Evolutionary conservation across 2,329 filamentous ascomycete genomes (phyloP).

Genomic region (Fonsecaea monophora): DNA sequence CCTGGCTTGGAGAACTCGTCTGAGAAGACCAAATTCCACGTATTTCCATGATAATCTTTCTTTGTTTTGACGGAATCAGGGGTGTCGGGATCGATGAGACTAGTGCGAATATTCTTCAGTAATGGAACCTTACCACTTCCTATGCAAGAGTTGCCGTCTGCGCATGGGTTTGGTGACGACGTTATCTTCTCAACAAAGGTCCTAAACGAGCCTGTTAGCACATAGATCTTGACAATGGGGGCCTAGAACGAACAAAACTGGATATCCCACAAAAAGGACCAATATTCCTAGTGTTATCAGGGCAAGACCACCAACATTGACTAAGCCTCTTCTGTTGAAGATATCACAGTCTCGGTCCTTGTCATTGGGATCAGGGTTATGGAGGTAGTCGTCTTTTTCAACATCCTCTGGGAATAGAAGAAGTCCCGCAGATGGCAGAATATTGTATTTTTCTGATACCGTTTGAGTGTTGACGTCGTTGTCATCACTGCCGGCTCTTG

Average conservation of each 20-base stretch:
- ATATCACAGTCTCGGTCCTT: slow-evolving; percentile 68
- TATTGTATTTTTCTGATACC: slow-evolving; percentile 76
- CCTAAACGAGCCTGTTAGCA: slow-evolving; percentile 49
- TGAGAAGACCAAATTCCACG: slow-evolving; percentile 71
- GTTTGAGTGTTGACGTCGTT: slow-evolving; percentile 73
- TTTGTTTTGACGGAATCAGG: slow-evolving; percentile 64
- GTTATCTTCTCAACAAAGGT: slow-evolving; percentile 62
- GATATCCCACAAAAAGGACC: slow-evolving; percentile 72
- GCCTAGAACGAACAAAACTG: slow-evolving; percentile 64
- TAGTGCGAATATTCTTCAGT: slow-evolving; percentile 65
- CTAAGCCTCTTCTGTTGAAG: slow-evolving; percentile 67
- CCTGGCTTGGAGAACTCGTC: slow-evolving; percentile 74
- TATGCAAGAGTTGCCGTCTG: slow-evolving; percentile 56
- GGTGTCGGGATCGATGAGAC: slow-evolving; percentile 72
- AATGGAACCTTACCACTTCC: slow-evolving; percentile 58
- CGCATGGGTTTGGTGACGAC: slow-evolving; percentile 46
- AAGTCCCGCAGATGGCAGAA: slow-evolving; percentile 70
- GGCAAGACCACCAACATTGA: slow-evolving; percentile 69
- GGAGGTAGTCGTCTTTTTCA: slow-evolving; percentile 74
- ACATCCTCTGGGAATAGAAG: slow-evolving; percentile 74
- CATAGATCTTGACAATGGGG: background rate
- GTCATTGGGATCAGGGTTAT: slow-evolving; percentile 72
- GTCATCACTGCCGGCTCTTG: slow-evolving; percentile 65
- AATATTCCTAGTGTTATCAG: slow-evolving; percentile 67
- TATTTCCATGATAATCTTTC: slow-evolving; percentile 64